These are phyloP conservation scores for Blepharisma japonicum DNA, from an alignment of 73 alveolate species.

Conservation along the genomic window DNA sequence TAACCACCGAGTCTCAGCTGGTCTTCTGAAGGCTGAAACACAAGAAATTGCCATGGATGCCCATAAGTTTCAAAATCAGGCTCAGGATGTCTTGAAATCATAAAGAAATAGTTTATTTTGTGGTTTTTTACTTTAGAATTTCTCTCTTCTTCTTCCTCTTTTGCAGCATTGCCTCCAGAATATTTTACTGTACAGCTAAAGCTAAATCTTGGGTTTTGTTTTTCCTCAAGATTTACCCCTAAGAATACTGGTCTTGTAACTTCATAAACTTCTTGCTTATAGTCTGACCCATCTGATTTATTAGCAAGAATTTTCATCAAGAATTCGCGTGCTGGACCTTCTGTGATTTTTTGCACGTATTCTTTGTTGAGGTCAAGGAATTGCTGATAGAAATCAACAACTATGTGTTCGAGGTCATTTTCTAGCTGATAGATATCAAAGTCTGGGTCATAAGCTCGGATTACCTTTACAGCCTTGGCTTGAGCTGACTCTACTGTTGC, in stretches of 20 bases:
- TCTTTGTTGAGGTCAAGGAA: not conserved
- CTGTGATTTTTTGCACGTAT: not conserved
- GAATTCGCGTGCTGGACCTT: not conserved
- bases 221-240: constrained; percentile 26
- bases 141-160: not conserved
- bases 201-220: constrained; percentile 22
- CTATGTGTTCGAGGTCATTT: not conserved
- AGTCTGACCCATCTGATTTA: not conserved
- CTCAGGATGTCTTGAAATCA: constrained; percentile 27
- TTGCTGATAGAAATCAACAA: not conserved
- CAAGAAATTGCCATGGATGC: constrained; percentile 30
- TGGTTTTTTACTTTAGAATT: not conserved
- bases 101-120: not conserved
- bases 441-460: constrained; percentile 26
- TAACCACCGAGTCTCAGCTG: too few relatives aligned
- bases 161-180: not conserved
- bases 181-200: not conserved
- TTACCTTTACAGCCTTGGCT: constrained; percentile 18
- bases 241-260: not conserved
- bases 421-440: constrained; percentile 17
- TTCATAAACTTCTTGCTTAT: not conserved
- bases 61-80: constrained; percentile 30
- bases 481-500: not conserved
- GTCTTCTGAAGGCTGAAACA: constrained; percentile 24
- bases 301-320: not conserved